Conservation (phyloP, 305 asterid genomes). For the Fraxinus platypoda region DNA sequence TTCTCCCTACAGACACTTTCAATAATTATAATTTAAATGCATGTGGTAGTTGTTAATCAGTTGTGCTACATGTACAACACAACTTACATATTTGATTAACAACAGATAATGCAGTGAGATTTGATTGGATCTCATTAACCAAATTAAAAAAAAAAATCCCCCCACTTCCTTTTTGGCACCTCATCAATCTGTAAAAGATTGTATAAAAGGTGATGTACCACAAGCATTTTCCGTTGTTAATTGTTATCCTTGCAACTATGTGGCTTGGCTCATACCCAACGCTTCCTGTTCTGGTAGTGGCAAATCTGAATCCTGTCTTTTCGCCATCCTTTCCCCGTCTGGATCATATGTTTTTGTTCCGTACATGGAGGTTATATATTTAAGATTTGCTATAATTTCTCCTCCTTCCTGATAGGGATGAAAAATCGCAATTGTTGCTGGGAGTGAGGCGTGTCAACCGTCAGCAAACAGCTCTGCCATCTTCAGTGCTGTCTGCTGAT, state of each 20-base stretch:
- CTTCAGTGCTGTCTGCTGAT: slow-evolving; percentile 89
- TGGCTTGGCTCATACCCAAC: not conserved
- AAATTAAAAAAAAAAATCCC: too few relatives aligned
- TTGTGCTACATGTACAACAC: not conserved
- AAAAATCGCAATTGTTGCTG: slow-evolving; percentile 70
- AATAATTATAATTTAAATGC: not conserved
- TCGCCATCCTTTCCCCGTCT: not conserved
- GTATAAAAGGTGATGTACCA: not conserved
- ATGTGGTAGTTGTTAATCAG: not conserved
- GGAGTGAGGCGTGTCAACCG: slow-evolving; percentile 95
- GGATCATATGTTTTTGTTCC: not conserved
- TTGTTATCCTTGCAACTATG: not conserved
- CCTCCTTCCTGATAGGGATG: slow-evolving; percentile 47
- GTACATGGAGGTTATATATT: not conserved
- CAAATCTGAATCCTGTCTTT: not conserved
- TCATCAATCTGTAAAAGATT: not conserved
- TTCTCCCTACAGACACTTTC: not conserved
- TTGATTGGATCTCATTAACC: not conserved
- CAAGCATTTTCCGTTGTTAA: not conserved
- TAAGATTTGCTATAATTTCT: not conserved
- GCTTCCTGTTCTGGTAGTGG: not conserved
- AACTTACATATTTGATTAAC: not conserved
- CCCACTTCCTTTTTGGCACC: not conserved
- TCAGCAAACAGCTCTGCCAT: slow-evolving; percentile 73
- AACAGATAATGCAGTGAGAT: not conserved